These are phyloP conservation scores for Debaryomyces hansenii DNA, from an alignment of 805 yeast genomes.

Conservation along the genomic window DNA sequence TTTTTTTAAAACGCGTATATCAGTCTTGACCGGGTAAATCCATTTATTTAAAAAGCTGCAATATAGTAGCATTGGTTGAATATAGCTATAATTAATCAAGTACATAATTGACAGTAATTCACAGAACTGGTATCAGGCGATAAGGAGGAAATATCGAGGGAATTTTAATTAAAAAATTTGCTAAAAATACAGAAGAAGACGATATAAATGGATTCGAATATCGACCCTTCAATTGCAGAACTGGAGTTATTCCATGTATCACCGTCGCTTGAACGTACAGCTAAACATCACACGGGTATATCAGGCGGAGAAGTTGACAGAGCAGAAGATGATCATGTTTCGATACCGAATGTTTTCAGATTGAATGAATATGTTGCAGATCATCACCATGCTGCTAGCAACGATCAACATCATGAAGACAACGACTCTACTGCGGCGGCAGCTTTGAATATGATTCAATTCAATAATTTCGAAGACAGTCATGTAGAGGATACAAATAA, in stretches of 20 bases:
- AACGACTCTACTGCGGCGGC: slow-evolving; percentile 14
- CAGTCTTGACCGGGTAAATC: neutral
- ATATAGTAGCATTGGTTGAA: neutral
- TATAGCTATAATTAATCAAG: too few species aligned
- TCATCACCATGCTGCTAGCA: neutral
- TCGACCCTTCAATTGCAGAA: slow-evolving; percentile 18
- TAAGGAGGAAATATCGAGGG: too few species aligned
- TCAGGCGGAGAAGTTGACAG: slow-evolving; percentile 1
- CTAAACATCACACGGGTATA: neutral
- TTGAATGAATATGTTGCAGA: slow-evolving; percentile 15
- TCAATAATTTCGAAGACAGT: slow-evolving; percentile 10
- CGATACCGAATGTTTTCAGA: slow-evolving; percentile 11
- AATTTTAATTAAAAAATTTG: too few species aligned
- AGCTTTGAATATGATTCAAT: slow-evolving; percentile 21
- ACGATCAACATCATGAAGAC: slow-evolving; percentile 2
- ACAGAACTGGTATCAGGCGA: too few species aligned
- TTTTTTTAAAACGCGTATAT: neutral
- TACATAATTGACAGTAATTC: too few species aligned
- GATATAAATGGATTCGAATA: slow-evolving; percentile 14
- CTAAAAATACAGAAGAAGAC: too few species aligned
- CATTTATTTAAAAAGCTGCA: neutral
- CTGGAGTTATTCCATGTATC: slow-evolving; percentile 14
- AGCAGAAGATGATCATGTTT: neutral
- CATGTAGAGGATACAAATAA: neutral
- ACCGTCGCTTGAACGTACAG: slow-evolving; percentile 1